These are phyloP conservation scores for Phaeosphaeria sp. DNA, from an alignment of 2,329 filamentous ascomycete species.

Conservation along the genomic window DNA sequence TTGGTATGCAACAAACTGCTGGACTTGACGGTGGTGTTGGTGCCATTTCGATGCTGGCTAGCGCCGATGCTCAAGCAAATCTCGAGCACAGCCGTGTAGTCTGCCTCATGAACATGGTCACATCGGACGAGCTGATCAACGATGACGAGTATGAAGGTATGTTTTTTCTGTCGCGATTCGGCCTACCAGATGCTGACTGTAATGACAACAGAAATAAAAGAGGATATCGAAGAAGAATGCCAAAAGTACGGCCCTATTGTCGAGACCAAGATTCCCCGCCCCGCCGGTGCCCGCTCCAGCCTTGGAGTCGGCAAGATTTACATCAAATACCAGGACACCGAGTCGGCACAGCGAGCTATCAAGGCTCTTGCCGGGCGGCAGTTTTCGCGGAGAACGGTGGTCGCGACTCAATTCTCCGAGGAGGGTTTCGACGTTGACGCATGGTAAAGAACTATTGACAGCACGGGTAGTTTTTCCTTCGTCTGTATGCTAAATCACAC, in stretches of 20 bases:
- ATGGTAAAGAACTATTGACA: conserved; percentile 64
- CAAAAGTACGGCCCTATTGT: conserved; percentile 84
- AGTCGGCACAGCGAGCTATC: conserved; percentile 82
- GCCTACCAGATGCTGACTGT: neutral
- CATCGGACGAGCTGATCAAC: conserved; percentile 90
- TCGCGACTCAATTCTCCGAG: conserved; percentile 96
- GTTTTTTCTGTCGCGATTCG: conserved; percentile 17
- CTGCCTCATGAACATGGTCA: conserved; percentile 98
- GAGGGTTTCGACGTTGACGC: conserved; percentile 94
- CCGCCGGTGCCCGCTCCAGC: conserved; percentile 80
- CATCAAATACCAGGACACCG: conserved; percentile 84
- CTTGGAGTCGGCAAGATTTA: conserved; percentile 97
- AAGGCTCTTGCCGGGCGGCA: conserved; percentile 92
- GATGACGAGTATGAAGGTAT: conserved; percentile 93
- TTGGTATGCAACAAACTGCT: conserved; percentile 90
- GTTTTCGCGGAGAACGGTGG: conserved; percentile 94
- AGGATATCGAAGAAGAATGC: conserved; percentile 93
- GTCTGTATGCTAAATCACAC: conserved; percentile 2
- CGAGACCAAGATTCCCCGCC: conserved; percentile 92
- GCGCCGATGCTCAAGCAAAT: conserved; percentile 75
- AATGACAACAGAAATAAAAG: conserved; percentile 54
- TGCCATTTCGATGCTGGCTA: conserved; percentile 96
- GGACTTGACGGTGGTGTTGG: conserved; percentile 95
- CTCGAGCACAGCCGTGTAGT: conserved; percentile 83
- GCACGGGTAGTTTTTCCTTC: neutral